These are phyloP conservation scores for Debaryomyces tyrocola DNA, from an alignment of 805 yeast species.

Conservation along the genomic window DNA sequence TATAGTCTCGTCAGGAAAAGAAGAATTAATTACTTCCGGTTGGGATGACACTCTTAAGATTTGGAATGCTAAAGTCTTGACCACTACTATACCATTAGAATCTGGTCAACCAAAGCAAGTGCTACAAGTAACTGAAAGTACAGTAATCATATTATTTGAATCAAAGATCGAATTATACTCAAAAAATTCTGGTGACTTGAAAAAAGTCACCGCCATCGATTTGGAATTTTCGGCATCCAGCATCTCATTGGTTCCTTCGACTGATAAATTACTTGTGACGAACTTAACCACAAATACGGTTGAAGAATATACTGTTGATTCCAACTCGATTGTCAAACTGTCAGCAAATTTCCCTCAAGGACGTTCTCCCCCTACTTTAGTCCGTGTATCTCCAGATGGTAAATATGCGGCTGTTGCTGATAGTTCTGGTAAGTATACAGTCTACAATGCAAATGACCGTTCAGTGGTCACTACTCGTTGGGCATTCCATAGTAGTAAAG, in stretches of 20 bases:
- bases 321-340: slow-evolving; percentile 37
- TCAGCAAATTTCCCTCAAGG: slow-evolving; percentile 48
- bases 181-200: slow-evolving; percentile 3
- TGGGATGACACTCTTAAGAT: slow-evolving; percentile 83
- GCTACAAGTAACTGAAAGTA: slow-evolving; percentile 24
- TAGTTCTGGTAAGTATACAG: slow-evolving; percentile 77
- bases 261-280: slow-evolving; percentile 25
- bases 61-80: slow-evolving; percentile 23
- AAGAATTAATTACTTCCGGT: slow-evolving; percentile 53
- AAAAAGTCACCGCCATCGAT: slow-evolving; percentile 13
- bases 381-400: slow-evolving; percentile 71
- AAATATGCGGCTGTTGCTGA: slow-evolving; percentile 81
- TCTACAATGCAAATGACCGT: slow-evolving; percentile 57
- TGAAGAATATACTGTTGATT: slow-evolving; percentile 23
- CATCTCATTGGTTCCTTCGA: slow-evolving; percentile 21
- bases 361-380: slow-evolving; percentile 61
- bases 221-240: slow-evolving; percentile 24
- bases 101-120: slow-evolving; percentile 38
- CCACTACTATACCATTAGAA: slow-evolving; percentile 12
- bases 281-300: slow-evolving; percentile 29
- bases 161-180: slow-evolving; percentile 25
- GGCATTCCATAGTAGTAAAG: slow-evolving; percentile 90
- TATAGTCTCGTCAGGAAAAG: slow-evolving; percentile 27
- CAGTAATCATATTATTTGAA: slow-evolving; percentile 31
- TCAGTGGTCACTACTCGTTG: slow-evolving; percentile 79